These are phyloP conservation scores for Groenewaldozyma sp. DNA, from an alignment of 1,139 yeast genomes.

Conservation along the genomic window DNA sequence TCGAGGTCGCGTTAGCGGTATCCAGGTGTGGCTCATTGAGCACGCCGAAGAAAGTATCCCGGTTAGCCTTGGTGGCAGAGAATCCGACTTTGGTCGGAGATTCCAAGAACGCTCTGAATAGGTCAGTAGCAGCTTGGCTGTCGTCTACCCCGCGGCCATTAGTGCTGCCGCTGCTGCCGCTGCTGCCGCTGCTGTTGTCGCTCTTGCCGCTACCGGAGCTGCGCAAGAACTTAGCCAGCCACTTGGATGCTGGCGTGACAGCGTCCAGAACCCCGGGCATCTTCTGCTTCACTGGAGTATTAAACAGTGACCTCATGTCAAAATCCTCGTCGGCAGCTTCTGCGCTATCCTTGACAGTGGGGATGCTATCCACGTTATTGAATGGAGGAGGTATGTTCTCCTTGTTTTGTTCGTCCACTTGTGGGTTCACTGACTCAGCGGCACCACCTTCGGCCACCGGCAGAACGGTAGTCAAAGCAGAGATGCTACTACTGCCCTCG, in stretches of 20 bases:
- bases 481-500: background rate
- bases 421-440: background rate
- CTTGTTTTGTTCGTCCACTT: conserved; percentile 14
- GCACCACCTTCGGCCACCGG: background rate
- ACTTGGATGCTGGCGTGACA: conserved; percentile 17
- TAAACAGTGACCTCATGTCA: conserved; percentile 15
- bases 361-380: too few relatives aligned
- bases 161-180: conserved; percentile 1
- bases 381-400: conserved; percentile 22
- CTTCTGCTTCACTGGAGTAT: conserved; percentile 17
- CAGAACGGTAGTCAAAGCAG: background rate
- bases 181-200: conserved; percentile 1
- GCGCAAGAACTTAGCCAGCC: conserved; percentile 23
- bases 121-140: conserved; percentile 17
- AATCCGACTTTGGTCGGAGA: conserved; percentile 19
- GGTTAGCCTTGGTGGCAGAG: too few relatives aligned
- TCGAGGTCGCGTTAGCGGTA: too few relatives aligned
- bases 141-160: background rate
- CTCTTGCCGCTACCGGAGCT: conserved; percentile 5
- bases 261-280: conserved; percentile 12
- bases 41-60: too few relatives aligned
- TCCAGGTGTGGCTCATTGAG: too few relatives aligned
- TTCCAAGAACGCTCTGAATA: conserved; percentile 24
- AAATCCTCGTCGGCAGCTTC: conserved; percentile 6
- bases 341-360: too few relatives aligned